Evolutionary conservation across 2,329 filamentous ascomycete species (phyloP).

Genomic region (Ilyonectria mors-panacis): DNA sequence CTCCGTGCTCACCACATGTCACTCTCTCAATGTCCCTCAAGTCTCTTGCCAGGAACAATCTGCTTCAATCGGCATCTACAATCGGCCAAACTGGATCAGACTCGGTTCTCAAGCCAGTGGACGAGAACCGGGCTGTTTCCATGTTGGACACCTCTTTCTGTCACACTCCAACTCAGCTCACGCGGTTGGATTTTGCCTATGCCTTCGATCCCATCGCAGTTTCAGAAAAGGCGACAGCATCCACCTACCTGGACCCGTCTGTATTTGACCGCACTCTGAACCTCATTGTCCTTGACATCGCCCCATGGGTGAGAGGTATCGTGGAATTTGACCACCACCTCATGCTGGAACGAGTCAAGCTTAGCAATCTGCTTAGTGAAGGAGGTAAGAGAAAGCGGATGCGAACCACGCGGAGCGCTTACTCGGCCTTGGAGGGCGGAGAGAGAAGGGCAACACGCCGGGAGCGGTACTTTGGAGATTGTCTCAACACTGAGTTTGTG

Average conservation of each 20-base stretch:
- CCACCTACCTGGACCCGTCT: slow-evolving; percentile 72
- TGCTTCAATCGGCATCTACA: slow-evolving; percentile 29
- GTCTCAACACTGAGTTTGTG: slow-evolving; percentile 73
- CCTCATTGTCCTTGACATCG: slow-evolving; percentile 81
- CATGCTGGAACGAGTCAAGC: slow-evolving; percentile 75
- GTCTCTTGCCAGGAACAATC: slow-evolving; percentile 47
- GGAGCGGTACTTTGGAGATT: slow-evolving; percentile 79
- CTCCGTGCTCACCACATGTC: slow-evolving; percentile 48
- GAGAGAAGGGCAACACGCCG: slow-evolving; percentile 75
- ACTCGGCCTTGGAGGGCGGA: slow-evolving; percentile 84
- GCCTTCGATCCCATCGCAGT: slow-evolving; percentile 75
- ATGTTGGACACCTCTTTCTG: slow-evolving; percentile 58
- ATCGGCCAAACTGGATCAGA: background rate
- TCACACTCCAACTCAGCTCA: slow-evolving; percentile 50
- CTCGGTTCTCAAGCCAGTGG: slow-evolving; percentile 46
- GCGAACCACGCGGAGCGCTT: slow-evolving; percentile 80
- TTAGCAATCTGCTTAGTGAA: slow-evolving; percentile 75
- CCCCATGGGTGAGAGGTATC: slow-evolving; percentile 91
- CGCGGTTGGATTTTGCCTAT: slow-evolving; percentile 67
- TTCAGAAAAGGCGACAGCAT: slow-evolving; percentile 59
- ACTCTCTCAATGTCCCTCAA: slow-evolving; percentile 50
- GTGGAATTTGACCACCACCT: slow-evolving; percentile 81
- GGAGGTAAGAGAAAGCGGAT: slow-evolving; percentile 67
- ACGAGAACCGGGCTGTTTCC: slow-evolving; percentile 53
- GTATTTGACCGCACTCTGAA: slow-evolving; percentile 81